phyloP scores from a whole-genome alignment of 2,329 filamentous ascomycete species.

The Colletotrichum sp. region DNA sequence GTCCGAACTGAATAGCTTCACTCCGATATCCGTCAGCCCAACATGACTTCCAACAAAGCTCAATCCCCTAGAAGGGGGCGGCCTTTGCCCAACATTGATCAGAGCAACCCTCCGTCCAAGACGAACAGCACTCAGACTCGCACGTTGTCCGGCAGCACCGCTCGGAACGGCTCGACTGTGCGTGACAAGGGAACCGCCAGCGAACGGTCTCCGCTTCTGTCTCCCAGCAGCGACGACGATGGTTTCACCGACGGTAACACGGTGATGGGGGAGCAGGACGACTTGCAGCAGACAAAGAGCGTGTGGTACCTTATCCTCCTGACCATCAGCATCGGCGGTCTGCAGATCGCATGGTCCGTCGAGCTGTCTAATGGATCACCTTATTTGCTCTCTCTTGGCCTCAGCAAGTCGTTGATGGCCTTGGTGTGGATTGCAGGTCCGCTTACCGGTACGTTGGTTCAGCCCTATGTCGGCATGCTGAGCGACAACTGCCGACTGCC shows the following conservation, averaged over 20 bases:
- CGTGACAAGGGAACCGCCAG: background rate
- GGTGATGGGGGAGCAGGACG: constrained; percentile 11
- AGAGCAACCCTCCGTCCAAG: background rate
- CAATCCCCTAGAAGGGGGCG: constrained; percentile 13
- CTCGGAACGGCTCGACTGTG: background rate
- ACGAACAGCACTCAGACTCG: background rate
- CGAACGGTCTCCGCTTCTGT: constrained; percentile 20
- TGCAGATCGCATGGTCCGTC: constrained; percentile 96
- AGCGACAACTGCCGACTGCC: constrained; percentile 77
- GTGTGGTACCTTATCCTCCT: constrained; percentile 85
- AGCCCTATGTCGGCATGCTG: constrained; percentile 82
- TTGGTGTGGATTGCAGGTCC: constrained; percentile 87
- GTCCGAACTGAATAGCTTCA: background rate
- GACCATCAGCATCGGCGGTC: constrained; percentile 83
- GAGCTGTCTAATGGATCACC: constrained; percentile 93
- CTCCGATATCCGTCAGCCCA: background rate
- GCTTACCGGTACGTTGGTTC: constrained; percentile 77
- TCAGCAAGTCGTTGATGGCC: constrained; percentile 84
- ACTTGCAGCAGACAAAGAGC: constrained; percentile 73
- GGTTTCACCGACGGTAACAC: constrained; percentile 3
- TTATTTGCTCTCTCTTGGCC: constrained; percentile 78
- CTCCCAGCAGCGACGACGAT: constrained; percentile 10
- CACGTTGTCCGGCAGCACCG: background rate
- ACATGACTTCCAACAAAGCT: constrained; percentile 15
- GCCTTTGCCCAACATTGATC: constrained; percentile 11